Evolutionary conservation across 1,284 basidiomycete genomes (phyloP).

Genomic region (Lentinus polychrous): DNA sequence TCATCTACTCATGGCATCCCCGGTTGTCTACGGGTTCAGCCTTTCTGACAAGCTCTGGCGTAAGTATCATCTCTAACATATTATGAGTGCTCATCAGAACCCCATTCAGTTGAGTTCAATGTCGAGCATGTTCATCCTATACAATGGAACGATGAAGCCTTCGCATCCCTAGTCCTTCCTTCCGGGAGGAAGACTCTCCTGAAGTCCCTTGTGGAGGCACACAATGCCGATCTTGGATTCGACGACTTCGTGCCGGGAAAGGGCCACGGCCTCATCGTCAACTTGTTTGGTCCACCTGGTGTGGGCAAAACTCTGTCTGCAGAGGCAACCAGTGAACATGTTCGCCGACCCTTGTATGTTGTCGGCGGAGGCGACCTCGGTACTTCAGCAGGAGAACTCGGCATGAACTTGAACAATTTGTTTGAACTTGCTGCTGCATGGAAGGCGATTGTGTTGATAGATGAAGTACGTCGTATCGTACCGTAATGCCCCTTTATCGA

Average conservation of each 20-base stretch:
- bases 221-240: slow-evolving; percentile 43
- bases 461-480: slow-evolving; percentile 34
- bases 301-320: slow-evolving; percentile 47
- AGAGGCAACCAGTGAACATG: slow-evolving; percentile 56
- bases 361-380: slow-evolving; percentile 54
- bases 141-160: slow-evolving; percentile 51
- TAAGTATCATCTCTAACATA: slow-evolving; percentile 23
- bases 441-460: slow-evolving; percentile 59
- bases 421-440: slow-evolving; percentile 48
- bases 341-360: slow-evolving; percentile 50
- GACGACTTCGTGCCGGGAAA: slow-evolving; percentile 61
- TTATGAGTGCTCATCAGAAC: not conserved
- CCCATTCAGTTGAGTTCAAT: slow-evolving; percentile 43
- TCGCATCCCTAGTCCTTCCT: slow-evolving; percentile 50
- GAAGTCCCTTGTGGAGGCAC: slow-evolving; percentile 50
- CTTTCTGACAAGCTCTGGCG: slow-evolving; percentile 53
- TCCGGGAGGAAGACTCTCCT: slow-evolving; percentile 44
- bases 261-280: slow-evolving; percentile 53
- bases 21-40: slow-evolving; percentile 53
- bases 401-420: slow-evolving; percentile 16
- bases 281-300: slow-evolving; percentile 55
- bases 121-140: slow-evolving; percentile 43
- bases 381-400: slow-evolving; percentile 33
- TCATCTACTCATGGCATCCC: slow-evolving; percentile 47
- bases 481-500: not conserved